Conservation (phyloP, 225 moss, liverwort and hornwort species). For the Climacium dendroides region DNA sequence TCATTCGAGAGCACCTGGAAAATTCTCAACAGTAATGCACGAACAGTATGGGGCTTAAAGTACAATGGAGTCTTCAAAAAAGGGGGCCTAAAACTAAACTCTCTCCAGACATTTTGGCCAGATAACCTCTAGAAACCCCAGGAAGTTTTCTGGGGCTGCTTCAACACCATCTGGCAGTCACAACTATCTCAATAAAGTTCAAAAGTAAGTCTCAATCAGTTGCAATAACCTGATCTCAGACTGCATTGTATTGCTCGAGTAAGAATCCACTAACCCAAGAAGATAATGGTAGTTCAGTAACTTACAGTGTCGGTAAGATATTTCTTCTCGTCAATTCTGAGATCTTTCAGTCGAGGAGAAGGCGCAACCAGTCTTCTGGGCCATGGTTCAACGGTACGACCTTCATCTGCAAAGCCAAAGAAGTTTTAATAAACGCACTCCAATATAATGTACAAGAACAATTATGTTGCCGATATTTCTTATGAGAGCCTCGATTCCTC, state of each 20-base stretch:
- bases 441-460: neutral
- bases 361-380: conserved; percentile 57
- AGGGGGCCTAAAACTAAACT: neutral
- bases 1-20: neutral
- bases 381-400: conserved; percentile 58
- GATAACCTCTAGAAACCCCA: neutral
- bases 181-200: neutral
- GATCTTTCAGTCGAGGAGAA: conserved; percentile 63
- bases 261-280: neutral
- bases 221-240: neutral
- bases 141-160: neutral
- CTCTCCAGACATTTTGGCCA: neutral
- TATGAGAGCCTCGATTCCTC: neutral
- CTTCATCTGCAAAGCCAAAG: conserved; percentile 35
- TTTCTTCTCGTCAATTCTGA: conserved; percentile 44
- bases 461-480: neutral
- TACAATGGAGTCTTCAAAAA: neutral
- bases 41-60: neutral
- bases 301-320: conserved; percentile 65
- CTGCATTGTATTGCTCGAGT: neutral
- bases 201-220: neutral
- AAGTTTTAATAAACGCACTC: neutral
- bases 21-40: neutral
- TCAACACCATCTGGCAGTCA: neutral
- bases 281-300: neutral